Conservation (phyloP, 2,329 filamentous ascomycete species). For the Reticulascus tulasneorum region DNA sequence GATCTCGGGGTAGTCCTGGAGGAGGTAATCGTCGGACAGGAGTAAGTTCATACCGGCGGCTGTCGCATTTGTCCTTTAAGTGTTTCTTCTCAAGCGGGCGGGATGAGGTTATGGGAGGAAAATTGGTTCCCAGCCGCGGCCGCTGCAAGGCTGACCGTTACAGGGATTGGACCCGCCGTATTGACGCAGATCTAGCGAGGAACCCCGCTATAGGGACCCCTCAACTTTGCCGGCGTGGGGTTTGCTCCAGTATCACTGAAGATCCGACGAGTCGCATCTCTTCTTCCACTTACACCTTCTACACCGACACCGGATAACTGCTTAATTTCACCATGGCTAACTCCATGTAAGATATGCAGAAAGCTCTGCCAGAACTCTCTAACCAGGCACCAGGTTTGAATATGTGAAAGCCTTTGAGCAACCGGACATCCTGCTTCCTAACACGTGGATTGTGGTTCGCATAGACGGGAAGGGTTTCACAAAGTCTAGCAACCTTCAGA, state of each 20-base stretch:
- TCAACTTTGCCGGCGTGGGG: too few species aligned
- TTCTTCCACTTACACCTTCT: slow-evolving; percentile 1
- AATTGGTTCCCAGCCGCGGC: slow-evolving; percentile 7
- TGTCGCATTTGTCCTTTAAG: too few species aligned
- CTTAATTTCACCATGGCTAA: slow-evolving; percentile 44
- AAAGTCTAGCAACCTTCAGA: slow-evolving; percentile 52
- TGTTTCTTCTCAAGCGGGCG: background rate
- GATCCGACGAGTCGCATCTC: too few species aligned
- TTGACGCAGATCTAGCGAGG: too few species aligned
- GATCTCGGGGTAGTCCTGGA: slow-evolving; percentile 34
- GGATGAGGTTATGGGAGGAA: background rate
- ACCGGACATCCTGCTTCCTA: slow-evolving; percentile 72
- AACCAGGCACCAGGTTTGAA: slow-evolving; percentile 63
- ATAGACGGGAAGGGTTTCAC: slow-evolving; percentile 94
- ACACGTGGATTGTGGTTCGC: slow-evolving; percentile 93
- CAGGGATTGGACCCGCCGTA: slow-evolving; percentile 1
- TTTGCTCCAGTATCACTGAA: background rate
- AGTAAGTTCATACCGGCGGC: slow-evolving; percentile 50
- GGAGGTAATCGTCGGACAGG: slow-evolving; percentile 45
- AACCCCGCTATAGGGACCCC: too few species aligned
- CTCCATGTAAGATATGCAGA: slow-evolving; percentile 40
- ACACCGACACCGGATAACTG: background rate
- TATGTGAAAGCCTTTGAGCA: slow-evolving; percentile 92
- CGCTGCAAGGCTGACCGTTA: slow-evolving; percentile 28
- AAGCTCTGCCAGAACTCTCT: background rate